Evolutionary conservation across 805 yeast genomes (phyloP).

Genomic region (Myxozyma geophila): DNA sequence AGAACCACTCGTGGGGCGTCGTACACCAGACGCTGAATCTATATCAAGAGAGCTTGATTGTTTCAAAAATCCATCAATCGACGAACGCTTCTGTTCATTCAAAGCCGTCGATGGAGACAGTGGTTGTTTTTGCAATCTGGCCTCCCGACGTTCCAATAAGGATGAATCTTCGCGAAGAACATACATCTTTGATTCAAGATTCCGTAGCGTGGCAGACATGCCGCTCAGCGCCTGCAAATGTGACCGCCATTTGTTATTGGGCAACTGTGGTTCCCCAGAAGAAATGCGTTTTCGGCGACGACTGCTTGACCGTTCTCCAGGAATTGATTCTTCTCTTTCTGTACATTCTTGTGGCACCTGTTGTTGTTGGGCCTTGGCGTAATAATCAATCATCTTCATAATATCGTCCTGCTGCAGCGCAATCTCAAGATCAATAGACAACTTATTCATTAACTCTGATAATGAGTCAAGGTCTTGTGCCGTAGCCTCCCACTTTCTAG

Average conservation of each 20-base stretch:
- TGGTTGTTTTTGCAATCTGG: conserved; percentile 3
- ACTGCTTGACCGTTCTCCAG: background rate
- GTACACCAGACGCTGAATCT: background rate
- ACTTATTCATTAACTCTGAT: conserved; percentile 27
- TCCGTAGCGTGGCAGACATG: conserved; percentile 32
- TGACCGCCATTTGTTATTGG: conserved; percentile 20
- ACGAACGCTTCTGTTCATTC: background rate
- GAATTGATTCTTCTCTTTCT: background rate
- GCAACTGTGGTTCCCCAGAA: background rate
- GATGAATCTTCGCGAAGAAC: conserved; percentile 32
- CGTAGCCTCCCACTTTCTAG: conserved; percentile 25
- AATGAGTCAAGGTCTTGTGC: conserved; percentile 27
- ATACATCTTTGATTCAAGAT: conserved; percentile 35
- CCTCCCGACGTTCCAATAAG: conserved; percentile 18
- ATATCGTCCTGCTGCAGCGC: conserved; percentile 17
- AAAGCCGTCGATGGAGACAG: background rate
- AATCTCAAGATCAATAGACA: conserved; percentile 19
- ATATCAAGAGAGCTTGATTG: conserved; percentile 11
- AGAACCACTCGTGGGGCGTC: background rate
- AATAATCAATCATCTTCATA: conserved; percentile 15
- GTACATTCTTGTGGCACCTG: background rate
- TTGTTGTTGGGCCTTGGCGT: conserved; percentile 14
- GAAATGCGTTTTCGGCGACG: conserved; percentile 4
- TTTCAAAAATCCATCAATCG: conserved; percentile 12
- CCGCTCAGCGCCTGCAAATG: conserved; percentile 27